Conservation (phyloP, 352 stramenopile genomes). For the Phytophthora chlamydospora region DNA sequence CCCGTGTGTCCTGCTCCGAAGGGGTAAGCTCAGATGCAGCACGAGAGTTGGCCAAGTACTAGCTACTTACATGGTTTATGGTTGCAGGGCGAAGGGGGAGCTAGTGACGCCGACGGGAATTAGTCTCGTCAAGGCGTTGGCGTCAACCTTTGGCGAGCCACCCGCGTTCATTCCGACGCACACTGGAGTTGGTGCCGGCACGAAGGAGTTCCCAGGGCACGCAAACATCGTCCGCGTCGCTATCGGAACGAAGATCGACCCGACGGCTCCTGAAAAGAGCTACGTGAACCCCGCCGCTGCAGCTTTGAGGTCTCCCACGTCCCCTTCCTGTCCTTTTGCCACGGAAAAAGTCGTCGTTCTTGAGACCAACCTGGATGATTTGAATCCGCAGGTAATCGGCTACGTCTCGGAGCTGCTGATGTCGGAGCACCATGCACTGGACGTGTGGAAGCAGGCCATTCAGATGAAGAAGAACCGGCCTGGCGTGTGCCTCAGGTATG, state of each 20-base stretch:
- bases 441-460: slow-evolving; percentile 90
- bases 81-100: slow-evolving; percentile 80
- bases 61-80: slow-evolving; percentile 5
- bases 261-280: slow-evolving; percentile 33
- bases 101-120: slow-evolving; percentile 97
- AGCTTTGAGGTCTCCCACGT: slow-evolving; percentile 28
- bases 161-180: slow-evolving; percentile 77
- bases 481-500: slow-evolving; percentile 73
- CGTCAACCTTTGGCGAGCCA: slow-evolving; percentile 72
- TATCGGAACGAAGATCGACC: slow-evolving; percentile 67
- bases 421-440: slow-evolving; percentile 61
- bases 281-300: slow-evolving; percentile 39
- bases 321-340: slow-evolving; percentile 14
- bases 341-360: slow-evolving; percentile 75
- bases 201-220: slow-evolving; percentile 89
- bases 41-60: background rate
- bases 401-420: slow-evolving; percentile 81
- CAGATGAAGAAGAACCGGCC: slow-evolving; percentile 94
- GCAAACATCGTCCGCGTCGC: slow-evolving; percentile 92
- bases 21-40: slow-evolving; percentile 40
- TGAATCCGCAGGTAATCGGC: slow-evolving; percentile 86
- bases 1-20: slow-evolving; percentile 92
- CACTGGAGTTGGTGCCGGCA: slow-evolving; percentile 84
- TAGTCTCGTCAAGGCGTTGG: slow-evolving; percentile 92
- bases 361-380: slow-evolving; percentile 92